Evolutionary conservation across 2,329 filamentous ascomycete species (phyloP).

Genomic region (Ophiosphaerella narmari): DNA sequence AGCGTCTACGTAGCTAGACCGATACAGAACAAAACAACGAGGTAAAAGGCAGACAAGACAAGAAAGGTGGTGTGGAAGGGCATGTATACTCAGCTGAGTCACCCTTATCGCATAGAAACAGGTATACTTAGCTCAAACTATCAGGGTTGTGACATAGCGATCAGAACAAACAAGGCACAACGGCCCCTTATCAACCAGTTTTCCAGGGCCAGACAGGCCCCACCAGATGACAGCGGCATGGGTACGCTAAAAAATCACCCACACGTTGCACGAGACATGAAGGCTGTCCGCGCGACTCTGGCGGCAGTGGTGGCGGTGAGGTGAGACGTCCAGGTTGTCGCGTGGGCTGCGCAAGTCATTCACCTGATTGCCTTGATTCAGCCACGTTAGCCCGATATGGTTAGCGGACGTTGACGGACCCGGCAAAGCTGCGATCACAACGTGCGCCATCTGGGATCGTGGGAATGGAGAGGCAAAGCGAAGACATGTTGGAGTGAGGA

Average conservation of each 20-base stretch:
- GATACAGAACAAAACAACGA: conserved; percentile 1
- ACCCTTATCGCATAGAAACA: not conserved
- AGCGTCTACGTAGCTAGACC: not conserved
- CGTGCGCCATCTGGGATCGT: not conserved
- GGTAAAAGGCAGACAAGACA: conserved; percentile 1
- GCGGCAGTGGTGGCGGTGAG: conserved; percentile 8
- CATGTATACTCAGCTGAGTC: conserved; percentile 3
- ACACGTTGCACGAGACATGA: conserved; percentile 4
- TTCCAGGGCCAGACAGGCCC: not conserved
- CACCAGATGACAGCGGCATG: conserved; percentile 6
- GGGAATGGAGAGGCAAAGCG: not conserved
- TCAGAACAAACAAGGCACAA: not conserved
- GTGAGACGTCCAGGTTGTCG: conserved; percentile 4
- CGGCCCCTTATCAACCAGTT: conserved; percentile 4
- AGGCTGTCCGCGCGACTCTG: not conserved
- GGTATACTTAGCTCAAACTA: not conserved
- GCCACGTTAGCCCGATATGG: not conserved
- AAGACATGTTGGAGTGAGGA: not conserved
- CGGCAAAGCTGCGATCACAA: conserved; percentile 7
- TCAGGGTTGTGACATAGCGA: not conserved
- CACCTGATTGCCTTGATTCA: conserved; percentile 8
- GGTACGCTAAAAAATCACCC: conserved; percentile 9
- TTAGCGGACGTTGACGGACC: conserved; percentile 1
- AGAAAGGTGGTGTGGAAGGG: not conserved
- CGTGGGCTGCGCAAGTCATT: conserved; percentile 7